A percentile compares a stretch with the other conserved stretches of the same genome.
These are phyloP conservation scores for Lepiota venenata DNA, from an alignment of 768 basidiomycete species.

Conservation along the genomic window DNA sequence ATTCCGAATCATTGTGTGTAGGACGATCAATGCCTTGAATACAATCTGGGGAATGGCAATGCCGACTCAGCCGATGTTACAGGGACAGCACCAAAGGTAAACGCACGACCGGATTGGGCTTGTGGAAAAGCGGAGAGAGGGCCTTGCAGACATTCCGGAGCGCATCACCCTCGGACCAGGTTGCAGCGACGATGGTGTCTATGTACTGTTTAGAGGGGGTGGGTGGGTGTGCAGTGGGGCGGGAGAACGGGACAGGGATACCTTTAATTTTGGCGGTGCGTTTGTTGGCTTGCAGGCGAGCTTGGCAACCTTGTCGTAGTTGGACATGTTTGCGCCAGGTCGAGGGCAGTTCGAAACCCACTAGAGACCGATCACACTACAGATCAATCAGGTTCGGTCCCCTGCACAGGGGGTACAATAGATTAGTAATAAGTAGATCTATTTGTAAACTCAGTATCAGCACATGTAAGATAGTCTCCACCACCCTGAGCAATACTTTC, in stretches of 20 bases:
- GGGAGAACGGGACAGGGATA: conserved; percentile 22
- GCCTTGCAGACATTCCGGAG: conserved; percentile 92
- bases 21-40: conserved; percentile 95
- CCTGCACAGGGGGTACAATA: too few species aligned
- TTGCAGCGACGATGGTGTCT: conserved; percentile 93
- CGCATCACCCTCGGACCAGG: conserved; percentile 94
- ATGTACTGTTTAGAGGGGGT: conserved; percentile 62
- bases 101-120: conserved; percentile 88
- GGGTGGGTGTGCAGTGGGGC: conserved; percentile 1
- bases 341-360: conserved; percentile 11
- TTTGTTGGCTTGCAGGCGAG: conserved; percentile 97
- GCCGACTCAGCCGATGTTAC: neutral
- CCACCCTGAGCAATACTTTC: too few species aligned
- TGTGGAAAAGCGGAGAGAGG: conserved; percentile 77
- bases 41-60: conserved; percentile 59
- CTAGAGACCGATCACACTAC: too few species aligned
- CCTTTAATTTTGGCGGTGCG: conserved; percentile 94
- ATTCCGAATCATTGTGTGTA: conserved; percentile 95
- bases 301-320: conserved; percentile 91
- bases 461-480: too few species aligned
- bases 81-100: neutral
- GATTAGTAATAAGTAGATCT: too few species aligned
- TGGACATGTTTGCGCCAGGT: conserved; percentile 48
- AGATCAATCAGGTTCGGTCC: too few species aligned
- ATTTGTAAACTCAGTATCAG: too few species aligned